Conservation (phyloP, 2,329 filamentous ascomycete species). For the Alternaria incomplexa region DNA sequence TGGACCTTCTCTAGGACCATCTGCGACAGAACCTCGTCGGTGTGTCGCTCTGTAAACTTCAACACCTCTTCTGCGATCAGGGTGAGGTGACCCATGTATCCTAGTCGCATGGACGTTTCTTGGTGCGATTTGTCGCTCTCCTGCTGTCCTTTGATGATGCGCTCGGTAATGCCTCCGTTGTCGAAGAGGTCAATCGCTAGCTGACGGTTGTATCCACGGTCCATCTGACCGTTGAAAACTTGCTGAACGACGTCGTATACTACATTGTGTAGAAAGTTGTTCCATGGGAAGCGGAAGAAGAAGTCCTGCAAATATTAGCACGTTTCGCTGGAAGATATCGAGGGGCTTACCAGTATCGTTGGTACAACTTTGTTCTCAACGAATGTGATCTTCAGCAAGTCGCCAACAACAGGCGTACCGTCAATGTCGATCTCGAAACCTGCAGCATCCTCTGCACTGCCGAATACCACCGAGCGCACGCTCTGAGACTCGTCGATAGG, state of each 20-base stretch:
- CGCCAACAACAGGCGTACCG: slow-evolving; percentile 83
- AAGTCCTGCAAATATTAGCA: slow-evolving; percentile 70
- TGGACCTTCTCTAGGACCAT: slow-evolving; percentile 86
- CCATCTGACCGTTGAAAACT: slow-evolving; percentile 98
- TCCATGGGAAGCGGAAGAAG: slow-evolving; percentile 99
- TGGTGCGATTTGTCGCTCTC: slow-evolving; percentile 85
- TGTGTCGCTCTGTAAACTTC: slow-evolving; percentile 95
- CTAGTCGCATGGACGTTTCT: slow-evolving; percentile 85
- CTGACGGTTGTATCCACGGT: slow-evolving; percentile 88
- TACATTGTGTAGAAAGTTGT: slow-evolving; percentile 98
- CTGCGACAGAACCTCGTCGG: slow-evolving; percentile 84
- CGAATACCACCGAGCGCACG: slow-evolving; percentile 43
- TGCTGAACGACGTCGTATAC: slow-evolving; percentile 99
- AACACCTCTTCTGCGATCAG: slow-evolving; percentile 98
- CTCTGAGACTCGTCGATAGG: slow-evolving; percentile 47
- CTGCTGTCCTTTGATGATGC: slow-evolving; percentile 89
- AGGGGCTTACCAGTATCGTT: slow-evolving; percentile 81
- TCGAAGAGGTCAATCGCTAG: slow-evolving; percentile 94
- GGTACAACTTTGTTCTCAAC: slow-evolving; percentile 93
- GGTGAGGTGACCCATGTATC: slow-evolving; percentile 98
- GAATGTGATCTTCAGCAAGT: slow-evolving; percentile 94
- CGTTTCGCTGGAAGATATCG: not conserved
- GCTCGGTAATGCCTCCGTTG: slow-evolving; percentile 83
- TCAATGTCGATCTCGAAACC: slow-evolving; percentile 65
- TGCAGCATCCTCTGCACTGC: slow-evolving; percentile 36